Evolutionary conservation across 257 asterid genomes (phyloP), one percentile per base, ranked within the genome.

Genomic region (Petunia axillaris): DNA sequence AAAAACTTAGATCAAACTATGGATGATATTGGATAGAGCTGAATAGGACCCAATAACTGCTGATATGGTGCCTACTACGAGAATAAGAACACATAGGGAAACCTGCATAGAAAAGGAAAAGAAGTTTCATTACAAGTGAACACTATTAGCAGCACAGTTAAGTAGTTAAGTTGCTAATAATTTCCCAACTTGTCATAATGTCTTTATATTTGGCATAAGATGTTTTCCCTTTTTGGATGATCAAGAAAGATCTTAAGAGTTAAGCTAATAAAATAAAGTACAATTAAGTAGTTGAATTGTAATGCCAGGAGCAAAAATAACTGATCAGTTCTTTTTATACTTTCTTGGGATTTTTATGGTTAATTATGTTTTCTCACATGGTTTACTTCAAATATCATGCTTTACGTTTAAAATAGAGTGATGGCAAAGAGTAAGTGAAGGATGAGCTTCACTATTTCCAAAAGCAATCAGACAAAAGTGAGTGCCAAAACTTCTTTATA

Each of bases 21-120:
- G 65, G 76, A 82, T 63, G 60, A 85, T 85, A 64, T 68, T 73
- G 44, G 80, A 66, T 46, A 85, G 48, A 55, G 88, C 86, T 74
- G 88, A 82, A 79, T 79, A 85, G 25, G 84, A 82, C 46, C 88
- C 88, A 5, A 85, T 58, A 11, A 62, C 64, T 43, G 88, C 79
- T 6, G 85, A 85, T 63, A 71, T 4, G 2, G 79, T 39, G 57
- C 88, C 85, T 50, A 82, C 78, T 82, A 15, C 52, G 57, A 85
- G 82, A 16, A 85, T 77, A 37, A 82, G 15, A 41, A 67, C 73
- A 77, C 88, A 85, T 82, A 82, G 10, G 48, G 80, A 11, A 54
- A 62, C 82, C 88, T 85, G 84, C 73, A 54, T 58, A 79, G 6
- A 79, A 76, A 75, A 82, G 46, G 48, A 55, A 36, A 75, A 39